Base-by-base conservation (phyloP, 768 basidiomycete genomes). In the Panaeolus papilionaceus region DNA sequence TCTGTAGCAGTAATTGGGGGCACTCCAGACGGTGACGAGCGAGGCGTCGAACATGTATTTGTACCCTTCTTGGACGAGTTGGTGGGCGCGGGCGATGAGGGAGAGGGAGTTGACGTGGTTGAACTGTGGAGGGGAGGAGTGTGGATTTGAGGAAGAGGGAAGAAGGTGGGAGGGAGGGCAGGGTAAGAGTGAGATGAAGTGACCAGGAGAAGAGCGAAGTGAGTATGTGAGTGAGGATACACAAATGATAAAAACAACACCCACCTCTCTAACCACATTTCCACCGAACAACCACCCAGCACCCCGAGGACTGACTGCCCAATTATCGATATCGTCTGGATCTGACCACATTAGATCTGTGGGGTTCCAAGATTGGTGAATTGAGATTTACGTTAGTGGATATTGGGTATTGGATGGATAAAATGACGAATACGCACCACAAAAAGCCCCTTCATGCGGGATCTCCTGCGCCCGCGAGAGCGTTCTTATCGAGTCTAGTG, bases 391-490 rank as follows among this genome's bases (percentile, higher is more conserved):
- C 23, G 23, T 23, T 23, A 23, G 23, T 23, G 23, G 23, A 23
- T 23, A 23, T 23, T 23, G 23, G 23, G 23, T 23, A 23, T 23
- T 23, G 23, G 23, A 23, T 23, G 23, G 23, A 23, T 23, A 23
- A 23, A 23, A 23, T 23, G 23, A 23, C 23, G 23, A 23, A 23
- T 23, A 23, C 23, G 23, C 23, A 23, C 23, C 92, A 72, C 97
- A 99, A 82, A 99, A 98, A 8, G 96, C 92, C n/a, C 97, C 97
- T 76, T 98, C 97, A 77, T 99, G 97, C 2, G 97, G 97, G 61
- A 99, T 97, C 77, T 99, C 97, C 74, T 98, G 96, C n/a, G 95
- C 94, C 65, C 97, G 85, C 3, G 95, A 93, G 49, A 98, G 83
- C 5, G 96, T 94, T 7, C 97, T 86, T 70, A 99, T 93, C 76